Base-by-base conservation (phyloP, 2,329 filamentous ascomycete genomes). In the Trichoderma sp. region DNA sequence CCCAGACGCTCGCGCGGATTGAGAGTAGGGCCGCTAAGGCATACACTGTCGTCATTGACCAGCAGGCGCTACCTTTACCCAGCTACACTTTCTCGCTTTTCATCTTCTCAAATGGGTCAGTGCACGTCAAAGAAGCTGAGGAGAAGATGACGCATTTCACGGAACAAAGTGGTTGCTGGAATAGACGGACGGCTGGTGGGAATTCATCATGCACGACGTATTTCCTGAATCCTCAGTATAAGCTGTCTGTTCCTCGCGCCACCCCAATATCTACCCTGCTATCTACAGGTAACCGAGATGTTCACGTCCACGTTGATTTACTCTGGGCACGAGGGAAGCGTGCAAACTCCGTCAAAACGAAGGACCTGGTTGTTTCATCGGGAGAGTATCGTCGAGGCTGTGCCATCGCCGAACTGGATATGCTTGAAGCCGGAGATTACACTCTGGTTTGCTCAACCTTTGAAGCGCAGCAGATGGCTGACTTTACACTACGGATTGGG, bases 391-490 rank as follows among this genome's bases (percentile, higher is more conserved):
- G 93, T 63, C 90, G 91, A 32, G 92, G 92, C 32, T 93, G 92
- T 78, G 92, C 93, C 4, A 84, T 94, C 36, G 90, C 92, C 3
- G 88, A 93, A 73, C 82, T 88, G 75, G 80, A 77, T 77, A 74
- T 83, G 23, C 82, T 97, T 20, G 89, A 90, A 50, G 83, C 88
- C 1, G 95, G 95, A 0, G 86, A 86, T 0, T 99, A 98, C 80
- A 98, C 93, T 0, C 86, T 97, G 70, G 92, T 98, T 7, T 95
- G 92, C 79, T 97, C 94, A 3, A 97, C 95, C 0, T 98, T 97
- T 79, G 94, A 97, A 74, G 87, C 91, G 0, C 92, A 91, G 9
- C 93, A 97, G 77, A 84, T 89, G 1, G 93, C 92, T 4, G 85
- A 86, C 63, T 98, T 97, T 77, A 88, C 86, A 0, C 85, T 99